Evolutionary conservation across 2,329 filamentous ascomycete genomes (phyloP).

Genomic region (Knufia petricola): DNA sequence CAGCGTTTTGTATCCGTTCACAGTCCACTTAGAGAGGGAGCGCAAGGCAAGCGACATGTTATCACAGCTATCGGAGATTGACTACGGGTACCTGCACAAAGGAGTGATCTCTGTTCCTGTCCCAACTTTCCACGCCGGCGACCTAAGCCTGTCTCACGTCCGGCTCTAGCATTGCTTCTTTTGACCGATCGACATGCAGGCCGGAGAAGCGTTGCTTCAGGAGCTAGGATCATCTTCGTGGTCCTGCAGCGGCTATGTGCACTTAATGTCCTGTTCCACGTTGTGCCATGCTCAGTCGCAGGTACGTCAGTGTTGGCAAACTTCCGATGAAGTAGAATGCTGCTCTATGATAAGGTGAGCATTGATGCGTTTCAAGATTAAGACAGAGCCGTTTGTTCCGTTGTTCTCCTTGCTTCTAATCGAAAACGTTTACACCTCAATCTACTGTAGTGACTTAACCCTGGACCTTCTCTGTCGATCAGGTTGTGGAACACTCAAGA

Average conservation of each 20-base stretch:
- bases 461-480: constrained; percentile 7
- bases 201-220: not conserved
- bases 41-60: not conserved
- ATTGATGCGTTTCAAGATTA: not conserved
- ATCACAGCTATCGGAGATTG: constrained; percentile 7
- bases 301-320: not conserved
- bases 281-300: constrained; percentile 1
- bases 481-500: not conserved
- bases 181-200: not conserved
- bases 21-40: constrained; percentile 6
- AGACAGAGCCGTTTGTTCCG: not conserved
- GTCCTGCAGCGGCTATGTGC: constrained; percentile 10
- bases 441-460: not conserved
- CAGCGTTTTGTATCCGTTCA: not conserved
- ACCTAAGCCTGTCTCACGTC: constrained; percentile 6
- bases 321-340: not conserved
- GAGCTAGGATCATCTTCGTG: constrained; percentile 4
- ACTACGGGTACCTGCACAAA: constrained; percentile 5
- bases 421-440: too few species aligned
- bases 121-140: constrained; percentile 1
- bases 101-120: not conserved
- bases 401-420: constrained; percentile 4
- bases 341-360: constrained; percentile 2
- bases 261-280: constrained; percentile 4
- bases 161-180: constrained; percentile 5